phyloP scores from a whole-genome alignment of 2,329 filamentous ascomycete genomes.

The Blastomyces silverae region DNA sequence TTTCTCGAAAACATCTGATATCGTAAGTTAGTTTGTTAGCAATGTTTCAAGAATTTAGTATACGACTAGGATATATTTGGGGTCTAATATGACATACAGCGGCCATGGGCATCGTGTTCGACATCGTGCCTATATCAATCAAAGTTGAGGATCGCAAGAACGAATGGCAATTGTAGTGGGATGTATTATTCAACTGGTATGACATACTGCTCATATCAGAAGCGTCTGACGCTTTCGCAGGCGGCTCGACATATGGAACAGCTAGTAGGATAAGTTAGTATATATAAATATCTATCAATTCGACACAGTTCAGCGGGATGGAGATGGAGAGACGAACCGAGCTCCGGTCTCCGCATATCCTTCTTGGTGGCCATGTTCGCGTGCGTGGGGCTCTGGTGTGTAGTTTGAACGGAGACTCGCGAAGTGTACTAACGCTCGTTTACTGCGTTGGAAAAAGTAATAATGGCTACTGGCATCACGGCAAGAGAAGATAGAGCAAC shows the following conservation, averaged over 20 bases:
- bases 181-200: slow-evolving; percentile 4
- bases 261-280: slow-evolving; percentile 47
- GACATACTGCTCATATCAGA: slow-evolving; percentile 64
- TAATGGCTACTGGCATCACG: neutral
- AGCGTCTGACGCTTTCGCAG: slow-evolving; percentile 53
- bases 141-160: slow-evolving; percentile 5
- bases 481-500: neutral
- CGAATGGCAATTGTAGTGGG: neutral
- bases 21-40: neutral
- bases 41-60: neutral
- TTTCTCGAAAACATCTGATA: slow-evolving; percentile 81
- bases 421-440: neutral
- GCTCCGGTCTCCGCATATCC: slow-evolving; percentile 67
- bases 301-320: neutral
- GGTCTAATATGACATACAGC: slow-evolving; percentile 51
- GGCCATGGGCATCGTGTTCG: slow-evolving; percentile 86
- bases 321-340: slow-evolving; percentile 50
- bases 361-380: slow-evolving; percentile 60
- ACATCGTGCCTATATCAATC: slow-evolving; percentile 50
- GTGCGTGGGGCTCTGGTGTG: neutral
- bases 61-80: neutral
- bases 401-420: neutral
- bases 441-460: neutral
- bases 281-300: neutral
- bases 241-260: slow-evolving; percentile 78